Percentiles rank a stretch among this genome's conserved stretches.
Conservation (phyloP, 2,329 filamentous ascomycete species). For the Pseudogymnoascus sp. region DNA sequence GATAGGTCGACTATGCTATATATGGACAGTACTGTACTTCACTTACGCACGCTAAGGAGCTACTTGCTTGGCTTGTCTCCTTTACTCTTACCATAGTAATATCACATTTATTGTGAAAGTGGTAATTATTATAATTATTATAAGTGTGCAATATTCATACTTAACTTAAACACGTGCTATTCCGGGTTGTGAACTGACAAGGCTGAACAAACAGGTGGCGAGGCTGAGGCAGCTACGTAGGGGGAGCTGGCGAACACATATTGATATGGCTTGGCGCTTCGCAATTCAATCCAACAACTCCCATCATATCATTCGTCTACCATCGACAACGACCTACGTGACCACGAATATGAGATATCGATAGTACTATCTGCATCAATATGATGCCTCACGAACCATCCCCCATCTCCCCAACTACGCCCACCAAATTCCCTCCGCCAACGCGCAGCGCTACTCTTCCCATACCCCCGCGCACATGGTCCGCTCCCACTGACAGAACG, state of each 20-base stretch:
- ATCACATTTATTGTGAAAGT: background rate
- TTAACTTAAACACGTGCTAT: background rate
- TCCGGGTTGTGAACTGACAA: background rate
- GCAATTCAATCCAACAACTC: background rate
- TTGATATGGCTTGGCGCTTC: background rate
- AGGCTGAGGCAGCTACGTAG: background rate
- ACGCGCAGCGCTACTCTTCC: slow-evolving; percentile 24
- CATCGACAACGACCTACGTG: background rate
- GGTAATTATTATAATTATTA: background rate
- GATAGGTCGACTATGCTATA: too few species aligned
- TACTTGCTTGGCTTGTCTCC: background rate
- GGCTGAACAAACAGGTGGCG: background rate
- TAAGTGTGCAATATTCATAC: background rate
- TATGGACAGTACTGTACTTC: background rate
- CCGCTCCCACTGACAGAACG: slow-evolving; percentile 45
- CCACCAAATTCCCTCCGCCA: slow-evolving; percentile 20
- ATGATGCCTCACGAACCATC: slow-evolving; percentile 12
- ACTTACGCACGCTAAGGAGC: background rate
- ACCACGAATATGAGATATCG: slow-evolving; percentile 7
- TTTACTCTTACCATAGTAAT: background rate
- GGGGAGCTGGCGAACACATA: background rate
- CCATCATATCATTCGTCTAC: background rate
- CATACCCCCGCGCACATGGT: slow-evolving; percentile 8
- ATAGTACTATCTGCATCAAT: slow-evolving; percentile 8
- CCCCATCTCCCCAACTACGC: slow-evolving; percentile 10